Percentiles rank a stretch among this genome's conserved stretches.
Evolutionary conservation across 805 yeast species (phyloP).

Genomic region (Saturnispora besseyi): DNA sequence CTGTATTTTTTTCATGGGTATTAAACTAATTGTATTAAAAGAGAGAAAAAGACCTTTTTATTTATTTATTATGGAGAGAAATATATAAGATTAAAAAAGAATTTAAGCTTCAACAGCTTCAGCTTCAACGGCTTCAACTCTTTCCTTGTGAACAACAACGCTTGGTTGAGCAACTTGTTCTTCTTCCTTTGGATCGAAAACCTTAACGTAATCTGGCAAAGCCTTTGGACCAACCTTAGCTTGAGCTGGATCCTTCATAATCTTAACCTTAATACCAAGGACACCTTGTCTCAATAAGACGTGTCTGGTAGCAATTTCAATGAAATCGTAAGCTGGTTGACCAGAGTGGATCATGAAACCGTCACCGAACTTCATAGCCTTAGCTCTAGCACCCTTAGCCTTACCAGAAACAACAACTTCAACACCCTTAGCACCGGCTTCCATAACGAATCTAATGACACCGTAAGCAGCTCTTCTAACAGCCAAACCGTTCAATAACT

Average conservation of each 20-base stretch:
- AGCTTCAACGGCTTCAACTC: slow-evolving; percentile 27
- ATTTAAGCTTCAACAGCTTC: slow-evolving; percentile 26
- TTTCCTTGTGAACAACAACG: slow-evolving; percentile 62
- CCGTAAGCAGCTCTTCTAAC: slow-evolving; percentile 99
- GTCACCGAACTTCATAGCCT: slow-evolving; percentile 99
- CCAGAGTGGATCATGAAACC: slow-evolving; percentile 99
- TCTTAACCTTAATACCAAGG: slow-evolving; percentile 98
- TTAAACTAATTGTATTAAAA: slow-evolving; percentile 1
- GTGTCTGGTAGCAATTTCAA: slow-evolving; percentile 98
- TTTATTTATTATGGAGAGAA: not conserved
- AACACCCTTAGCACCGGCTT: slow-evolving; percentile 99
- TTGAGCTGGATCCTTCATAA: slow-evolving; percentile 96
- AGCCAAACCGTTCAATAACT: slow-evolving; percentile 96
- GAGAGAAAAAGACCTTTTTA: not conserved
- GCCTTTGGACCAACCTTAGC: slow-evolving; percentile 81
- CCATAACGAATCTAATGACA: slow-evolving; percentile 99
- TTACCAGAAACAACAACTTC: slow-evolving; percentile 99
- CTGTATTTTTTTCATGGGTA: not conserved
- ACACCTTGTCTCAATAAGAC: slow-evolving; percentile 99
- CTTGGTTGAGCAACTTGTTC: slow-evolving; percentile 69
- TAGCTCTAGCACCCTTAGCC: slow-evolving; percentile 99
- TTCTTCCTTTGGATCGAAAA: slow-evolving; percentile 93
- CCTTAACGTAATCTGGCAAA: slow-evolving; percentile 90
- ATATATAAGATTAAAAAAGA: not conserved
- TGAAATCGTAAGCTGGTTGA: slow-evolving; percentile 99